Evolutionary conservation across 176 grass and related monocot genomes (phyloP).

Genomic region (Carex myosuroides): DNA sequence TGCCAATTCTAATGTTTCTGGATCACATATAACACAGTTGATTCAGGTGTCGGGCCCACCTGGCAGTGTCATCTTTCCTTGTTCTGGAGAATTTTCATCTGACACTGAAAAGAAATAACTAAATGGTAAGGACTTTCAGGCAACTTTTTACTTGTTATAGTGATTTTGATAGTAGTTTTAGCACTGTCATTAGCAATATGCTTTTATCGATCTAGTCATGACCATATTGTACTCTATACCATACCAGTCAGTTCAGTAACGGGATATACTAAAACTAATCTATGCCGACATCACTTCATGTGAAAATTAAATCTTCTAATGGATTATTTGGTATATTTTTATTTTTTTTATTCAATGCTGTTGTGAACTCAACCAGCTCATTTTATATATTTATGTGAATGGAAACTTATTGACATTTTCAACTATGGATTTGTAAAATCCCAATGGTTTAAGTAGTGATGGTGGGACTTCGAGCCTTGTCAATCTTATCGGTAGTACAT

Average conservation of each 20-base stretch:
- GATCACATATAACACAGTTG: constrained; percentile 33
- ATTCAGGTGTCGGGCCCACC: constrained; percentile 28
- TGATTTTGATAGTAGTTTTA: neutral
- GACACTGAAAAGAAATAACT: constrained; percentile 23
- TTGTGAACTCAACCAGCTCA: neutral
- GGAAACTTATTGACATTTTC: neutral
- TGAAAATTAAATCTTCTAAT: neutral
- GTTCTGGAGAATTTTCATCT: neutral
- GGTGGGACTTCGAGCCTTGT: neutral
- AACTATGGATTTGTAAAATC: neutral
- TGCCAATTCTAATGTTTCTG: constrained; percentile 31
- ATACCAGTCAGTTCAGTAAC: neutral
- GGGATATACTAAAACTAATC: neutral
- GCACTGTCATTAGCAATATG: neutral
- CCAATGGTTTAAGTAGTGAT: neutral
- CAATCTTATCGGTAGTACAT: neutral
- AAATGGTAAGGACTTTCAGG: constrained; percentile 8
- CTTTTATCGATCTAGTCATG: neutral
- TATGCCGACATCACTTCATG: neutral
- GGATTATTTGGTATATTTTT: neutral
- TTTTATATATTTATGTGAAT: neutral
- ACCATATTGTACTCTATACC: neutral
- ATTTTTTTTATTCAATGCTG: neutral
- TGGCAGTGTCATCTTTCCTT: constrained; percentile 11
- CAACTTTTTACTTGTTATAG: neutral